Evolutionary conservation across 192 early-diverging fungal genomes (phyloP).

Genomic region (Coemansia sp.): DNA sequence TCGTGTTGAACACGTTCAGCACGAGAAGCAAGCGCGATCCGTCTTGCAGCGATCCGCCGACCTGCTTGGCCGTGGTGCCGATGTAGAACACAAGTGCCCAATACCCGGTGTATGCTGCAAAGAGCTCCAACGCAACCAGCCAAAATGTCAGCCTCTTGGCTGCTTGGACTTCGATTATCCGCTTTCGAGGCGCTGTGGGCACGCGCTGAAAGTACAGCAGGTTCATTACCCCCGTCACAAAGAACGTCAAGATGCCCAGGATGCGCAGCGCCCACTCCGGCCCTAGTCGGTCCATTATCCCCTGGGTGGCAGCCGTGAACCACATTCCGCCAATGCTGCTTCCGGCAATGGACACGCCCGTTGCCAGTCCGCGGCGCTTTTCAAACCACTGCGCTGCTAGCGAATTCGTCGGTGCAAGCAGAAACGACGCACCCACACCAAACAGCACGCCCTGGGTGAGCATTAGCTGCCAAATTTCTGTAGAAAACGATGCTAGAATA

Average conservation of each 20-base stretch:
- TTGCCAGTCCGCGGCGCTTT: constrained; percentile 61
- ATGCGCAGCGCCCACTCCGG: constrained; percentile 65
- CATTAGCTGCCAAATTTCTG: constrained; percentile 65
- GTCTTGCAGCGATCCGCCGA: constrained; percentile 11
- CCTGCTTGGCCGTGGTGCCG: constrained; percentile 19
- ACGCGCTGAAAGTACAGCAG: constrained; percentile 38
- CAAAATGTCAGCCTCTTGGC: constrained; percentile 21
- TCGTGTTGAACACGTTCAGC: constrained; percentile 20
- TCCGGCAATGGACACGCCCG: constrained; percentile 71
- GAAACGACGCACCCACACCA: constrained; percentile 64
- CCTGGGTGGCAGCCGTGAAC: constrained; percentile 56
- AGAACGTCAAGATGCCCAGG: constrained; percentile 53
- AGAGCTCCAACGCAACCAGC: constrained; percentile 24
- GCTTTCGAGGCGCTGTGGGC: constrained; percentile 39
- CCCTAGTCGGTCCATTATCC: constrained; percentile 57
- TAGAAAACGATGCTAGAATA: constrained; percentile 40
- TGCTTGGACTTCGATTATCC: constrained; percentile 16
- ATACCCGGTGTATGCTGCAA: constrained; percentile 33
- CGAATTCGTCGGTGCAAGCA: constrained; percentile 62
- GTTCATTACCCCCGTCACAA: constrained; percentile 28
- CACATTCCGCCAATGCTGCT: constrained; percentile 70
- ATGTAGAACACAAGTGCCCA: constrained; percentile 42
- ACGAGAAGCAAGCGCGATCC: constrained; percentile 23
- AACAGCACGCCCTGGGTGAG: constrained; percentile 71
- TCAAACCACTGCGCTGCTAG: constrained; percentile 70